Evolutionary conservation across 192 early-diverging fungal species (phyloP), one percentile per base, ranked within the genome.

Genomic region (Thamnidium elegans): DNA sequence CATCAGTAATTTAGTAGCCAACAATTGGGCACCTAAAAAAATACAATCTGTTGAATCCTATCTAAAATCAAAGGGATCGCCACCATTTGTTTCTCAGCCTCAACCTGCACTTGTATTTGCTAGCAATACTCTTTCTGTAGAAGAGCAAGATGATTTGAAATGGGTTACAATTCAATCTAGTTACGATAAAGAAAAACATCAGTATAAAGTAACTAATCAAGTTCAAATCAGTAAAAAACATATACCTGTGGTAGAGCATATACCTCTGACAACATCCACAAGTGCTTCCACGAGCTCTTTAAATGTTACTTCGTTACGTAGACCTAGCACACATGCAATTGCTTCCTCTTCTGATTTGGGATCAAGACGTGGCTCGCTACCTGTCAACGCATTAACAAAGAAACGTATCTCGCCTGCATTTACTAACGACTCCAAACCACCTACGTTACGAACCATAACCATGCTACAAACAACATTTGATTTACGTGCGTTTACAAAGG

Each of bases 1-100:
- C 47, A 55, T 82, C 23, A 82, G 81, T 31, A 77, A 76, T 6
- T 59, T 82, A 63, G 60, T 78, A 20, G 72, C 72, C 14, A 74
- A 69, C 21, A 72, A 63, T 61, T 30, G 52, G 17, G 67, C 76
- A 11, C 67, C 73, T 14, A 82, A 82, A 42, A 73, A 70, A 47
- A 72, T 82, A 31, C 66, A 68, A 0, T 67, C 72, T 7, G 72
- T 79, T 1, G 81, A 82, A 58, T 59, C 31, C 19, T 73, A 77
- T 61, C 62, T 82, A 7, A 79, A 82, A 10, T 17, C 45, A 0
- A 77, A 76, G 21, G 78, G 78, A 17, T 66, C 81, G 5, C 80
- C 77, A 4, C 77, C 72, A 26, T 65, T 55, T 23, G 39, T 74
- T 2, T 36, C 58, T 13, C 63, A 60, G 3, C 72, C 72, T 13